These are phyloP conservation scores for Penicillium sclerotigenum DNA, from an alignment of 2,329 filamentous ascomycete genomes.

Conservation along the genomic window DNA sequence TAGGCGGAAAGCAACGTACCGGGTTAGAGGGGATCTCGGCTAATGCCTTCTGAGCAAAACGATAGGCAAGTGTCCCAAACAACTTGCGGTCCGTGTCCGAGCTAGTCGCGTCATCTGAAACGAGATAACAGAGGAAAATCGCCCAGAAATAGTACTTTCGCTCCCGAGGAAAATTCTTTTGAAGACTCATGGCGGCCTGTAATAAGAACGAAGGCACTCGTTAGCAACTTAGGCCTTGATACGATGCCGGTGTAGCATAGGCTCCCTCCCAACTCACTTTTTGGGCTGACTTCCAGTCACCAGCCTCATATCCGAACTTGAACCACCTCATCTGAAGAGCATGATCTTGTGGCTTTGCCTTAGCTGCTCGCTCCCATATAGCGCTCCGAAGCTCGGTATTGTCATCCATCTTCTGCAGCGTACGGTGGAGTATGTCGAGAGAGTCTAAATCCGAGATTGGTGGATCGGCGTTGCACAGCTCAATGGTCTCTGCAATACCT, in stretches of 20 bases:
- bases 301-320: constrained; percentile 38
- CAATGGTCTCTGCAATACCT: constrained; percentile 43
- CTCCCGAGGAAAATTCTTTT: constrained; percentile 49
- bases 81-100: constrained; percentile 45
- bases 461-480: constrained; percentile 43
- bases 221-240: background rate
- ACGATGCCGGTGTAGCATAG: background rate
- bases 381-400: constrained; percentile 34
- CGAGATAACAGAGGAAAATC: constrained; percentile 46
- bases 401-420: constrained; percentile 36
- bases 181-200: constrained; percentile 50
- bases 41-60: constrained; percentile 49
- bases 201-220: background rate
- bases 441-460: constrained; percentile 46
- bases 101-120: constrained; percentile 35
- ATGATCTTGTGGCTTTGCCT: constrained; percentile 42
- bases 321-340: constrained; percentile 49
- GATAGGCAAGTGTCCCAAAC: constrained; percentile 51
- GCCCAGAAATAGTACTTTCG: constrained; percentile 51
- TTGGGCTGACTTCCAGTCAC: constrained; percentile 49
- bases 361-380: constrained; percentile 49
- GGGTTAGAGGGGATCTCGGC: constrained; percentile 43
- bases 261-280: constrained; percentile 40
- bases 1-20: constrained; percentile 31
- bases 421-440: constrained; percentile 43